These are phyloP conservation scores for Musa balbisiana DNA, from an alignment of 202 grass and related monocot genomes.

Conservation along the genomic window DNA sequence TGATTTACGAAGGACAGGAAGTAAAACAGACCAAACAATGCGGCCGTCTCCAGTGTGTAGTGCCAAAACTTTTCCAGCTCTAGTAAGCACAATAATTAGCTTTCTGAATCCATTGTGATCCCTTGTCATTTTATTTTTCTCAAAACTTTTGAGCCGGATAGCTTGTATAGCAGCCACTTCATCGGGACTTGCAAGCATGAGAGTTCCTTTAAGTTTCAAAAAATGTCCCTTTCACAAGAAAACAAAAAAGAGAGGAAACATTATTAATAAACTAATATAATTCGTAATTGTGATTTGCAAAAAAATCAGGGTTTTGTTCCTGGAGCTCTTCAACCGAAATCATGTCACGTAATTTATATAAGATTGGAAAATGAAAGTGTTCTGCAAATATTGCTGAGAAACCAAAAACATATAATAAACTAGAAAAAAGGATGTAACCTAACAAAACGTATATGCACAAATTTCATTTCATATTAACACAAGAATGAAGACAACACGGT, in stretches of 20 bases:
- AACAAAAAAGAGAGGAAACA: conserved; percentile 10
- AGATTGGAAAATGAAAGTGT: too few species aligned
- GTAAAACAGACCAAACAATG: conserved; percentile 73
- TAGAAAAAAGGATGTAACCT: too few species aligned
- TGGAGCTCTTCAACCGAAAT: too few species aligned
- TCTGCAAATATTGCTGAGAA: too few species aligned
- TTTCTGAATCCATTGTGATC: conserved; percentile 97
- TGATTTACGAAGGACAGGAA: conserved; percentile 48
- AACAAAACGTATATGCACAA: too few species aligned
- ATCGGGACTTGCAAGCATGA: conserved; percentile 78
- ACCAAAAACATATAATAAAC: too few species aligned
- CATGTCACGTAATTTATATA: too few species aligned
- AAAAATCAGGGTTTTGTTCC: too few species aligned
- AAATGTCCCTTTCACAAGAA: conserved; percentile 56
- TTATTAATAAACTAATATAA: conserved; percentile 1
- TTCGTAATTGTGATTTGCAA: too few species aligned
- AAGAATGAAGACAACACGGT: too few species aligned
- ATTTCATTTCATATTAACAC: too few species aligned
- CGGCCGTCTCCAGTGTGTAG: conserved; percentile 95
- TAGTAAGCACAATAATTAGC: conserved; percentile 74
- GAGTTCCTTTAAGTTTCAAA: conserved; percentile 94
- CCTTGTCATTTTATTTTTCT: conserved; percentile 97
- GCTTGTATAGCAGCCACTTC: conserved; percentile 87
- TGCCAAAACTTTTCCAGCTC: conserved; percentile 77
- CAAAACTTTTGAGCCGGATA: conserved; percentile 73